Conservation (phyloP, 208 protist species). For the Trypanosoma vivax region DNA sequence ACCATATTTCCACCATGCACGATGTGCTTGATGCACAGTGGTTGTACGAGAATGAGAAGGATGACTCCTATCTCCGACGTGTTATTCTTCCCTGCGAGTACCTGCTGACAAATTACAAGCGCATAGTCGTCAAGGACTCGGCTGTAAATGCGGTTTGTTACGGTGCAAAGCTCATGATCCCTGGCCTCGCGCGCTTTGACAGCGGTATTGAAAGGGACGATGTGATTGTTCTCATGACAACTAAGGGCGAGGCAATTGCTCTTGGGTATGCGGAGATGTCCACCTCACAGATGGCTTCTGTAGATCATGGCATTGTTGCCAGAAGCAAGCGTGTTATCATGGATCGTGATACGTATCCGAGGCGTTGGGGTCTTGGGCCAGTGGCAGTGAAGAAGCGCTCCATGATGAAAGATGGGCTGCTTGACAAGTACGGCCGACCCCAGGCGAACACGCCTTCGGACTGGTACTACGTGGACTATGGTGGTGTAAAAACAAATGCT, state of each 20-base stretch:
- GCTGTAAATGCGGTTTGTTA: conserved; percentile 99
- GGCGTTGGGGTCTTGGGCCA: conserved; percentile 97
- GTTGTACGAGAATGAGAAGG: conserved; percentile 95
- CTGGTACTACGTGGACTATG: conserved; percentile 95
- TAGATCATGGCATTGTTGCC: conserved; percentile 96
- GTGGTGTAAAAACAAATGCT: conserved; percentile 80
- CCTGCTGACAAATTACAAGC: conserved; percentile 97
- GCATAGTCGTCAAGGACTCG: conserved; percentile 99
- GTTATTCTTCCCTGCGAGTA: conserved; percentile 98
- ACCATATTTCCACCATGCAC: conserved; percentile 99
- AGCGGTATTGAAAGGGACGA: conserved; percentile 95
- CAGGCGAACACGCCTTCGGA: conserved; percentile 96
- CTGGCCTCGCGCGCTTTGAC: conserved; percentile 97
- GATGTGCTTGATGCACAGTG: conserved; percentile 99
- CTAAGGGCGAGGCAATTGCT: conserved; percentile 99
- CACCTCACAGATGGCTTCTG: conserved; percentile 93
- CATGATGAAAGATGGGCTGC: conserved; percentile 95
- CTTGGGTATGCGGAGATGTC: conserved; percentile 99
- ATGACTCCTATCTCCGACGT: conserved; percentile 96
- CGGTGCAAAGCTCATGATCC: conserved; percentile 99
- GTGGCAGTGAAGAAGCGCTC: conserved; percentile 95
- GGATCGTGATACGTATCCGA: conserved; percentile 99
- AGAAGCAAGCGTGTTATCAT: conserved; percentile 99
- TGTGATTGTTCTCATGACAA: conserved; percentile 98
- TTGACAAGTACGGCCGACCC: conserved; percentile 98